Percentiles rank a stretch among this genome's conserved stretches.
Conservation (phyloP, 2,329 filamentous ascomycete genomes). For the Xylariaceae sp. region DNA sequence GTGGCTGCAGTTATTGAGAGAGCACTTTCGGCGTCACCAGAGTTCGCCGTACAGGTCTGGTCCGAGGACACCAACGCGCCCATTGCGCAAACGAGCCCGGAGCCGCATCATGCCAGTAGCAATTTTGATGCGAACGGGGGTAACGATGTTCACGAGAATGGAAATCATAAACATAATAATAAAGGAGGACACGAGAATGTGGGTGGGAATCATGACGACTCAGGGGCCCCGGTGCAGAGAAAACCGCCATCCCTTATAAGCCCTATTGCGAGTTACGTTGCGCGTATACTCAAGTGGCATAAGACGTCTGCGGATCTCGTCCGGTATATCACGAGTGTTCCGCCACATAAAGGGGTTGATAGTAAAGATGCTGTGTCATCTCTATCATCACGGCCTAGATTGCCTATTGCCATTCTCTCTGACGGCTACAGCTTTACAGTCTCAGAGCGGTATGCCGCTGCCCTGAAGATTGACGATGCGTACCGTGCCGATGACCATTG, state of each 20-base stretch:
- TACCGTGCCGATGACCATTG: constrained; percentile 87
- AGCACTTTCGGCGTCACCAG: constrained; percentile 47
- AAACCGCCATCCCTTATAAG: constrained; percentile 30
- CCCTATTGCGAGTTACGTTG: constrained; percentile 56
- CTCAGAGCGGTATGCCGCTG: constrained; percentile 68
- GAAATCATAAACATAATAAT: background rate
- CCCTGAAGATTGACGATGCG: constrained; percentile 67
- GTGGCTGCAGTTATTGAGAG: constrained; percentile 61
- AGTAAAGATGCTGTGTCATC: constrained; percentile 2
- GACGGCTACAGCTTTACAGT: constrained; percentile 75
- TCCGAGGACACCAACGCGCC: constrained; percentile 30
- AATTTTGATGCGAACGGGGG: background rate
- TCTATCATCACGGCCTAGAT: constrained; percentile 22
- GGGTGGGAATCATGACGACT: background rate
- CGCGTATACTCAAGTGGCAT: constrained; percentile 69
- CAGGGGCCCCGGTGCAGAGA: background rate
- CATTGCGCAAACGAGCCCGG: constrained; percentile 20
- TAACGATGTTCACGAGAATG: background rate
- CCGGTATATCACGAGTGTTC: constrained; percentile 39
- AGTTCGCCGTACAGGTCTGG: constrained; percentile 46
- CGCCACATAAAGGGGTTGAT: background rate
- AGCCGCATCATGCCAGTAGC: constrained; percentile 7
- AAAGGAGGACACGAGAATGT: constrained; percentile 4
- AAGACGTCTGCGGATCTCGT: constrained; percentile 66
- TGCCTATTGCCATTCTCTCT: constrained; percentile 71